Evolutionary conservation across 2,329 filamentous ascomycete genomes (phyloP), one percentile per base, ranked within the genome.

Genomic region (Beauveria sp.): DNA sequence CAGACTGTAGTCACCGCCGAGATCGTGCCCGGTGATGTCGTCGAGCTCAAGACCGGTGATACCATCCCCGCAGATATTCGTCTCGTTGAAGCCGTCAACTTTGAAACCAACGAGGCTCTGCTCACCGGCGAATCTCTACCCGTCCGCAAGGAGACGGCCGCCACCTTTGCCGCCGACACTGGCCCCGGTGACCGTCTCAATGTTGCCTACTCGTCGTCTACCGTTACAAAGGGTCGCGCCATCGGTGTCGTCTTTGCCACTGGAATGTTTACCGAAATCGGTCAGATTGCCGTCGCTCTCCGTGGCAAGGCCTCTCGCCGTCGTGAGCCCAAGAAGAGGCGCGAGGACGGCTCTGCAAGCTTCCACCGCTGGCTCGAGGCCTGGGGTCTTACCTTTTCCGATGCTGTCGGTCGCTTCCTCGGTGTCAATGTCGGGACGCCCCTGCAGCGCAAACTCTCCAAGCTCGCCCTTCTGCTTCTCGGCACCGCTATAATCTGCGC

Each of bases 381-480:
- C 1, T 76, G 72, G 72, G 68, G 68, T 0, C 64, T 77, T 40
- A 78, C 76, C 6, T 65, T 70, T 7, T 69, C 68, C 8, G 70
- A 73, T 58, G 73, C 72, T 20, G 65, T 73, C 53, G 76, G 76
- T 22, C 73, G 77, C 64, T 78, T 82, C 69, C 80, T 83, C 57
- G 81, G 77, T 53, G 70, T 78, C 63, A 74, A 72, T 45, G 74
- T 84, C 38, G 87, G 87, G 45, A 90, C 87, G 14, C 88, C 88
- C 1, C 77, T 91, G 38, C 86, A 89, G 71, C 82, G 81, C 66
- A 89, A 87, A 70, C 75, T 90, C 53, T 87, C 85, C 67, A 86
- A 88, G 71, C 82, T 91, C 61, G 88, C 87, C 6, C 80, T 89
- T 28, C 72, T 86, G 2, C 81, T 90, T 2, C 88, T 90, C 67